Conservation (phyloP, 2,329 filamentous ascomycete species). For the Trichophyton mentagrophytes region DNA sequence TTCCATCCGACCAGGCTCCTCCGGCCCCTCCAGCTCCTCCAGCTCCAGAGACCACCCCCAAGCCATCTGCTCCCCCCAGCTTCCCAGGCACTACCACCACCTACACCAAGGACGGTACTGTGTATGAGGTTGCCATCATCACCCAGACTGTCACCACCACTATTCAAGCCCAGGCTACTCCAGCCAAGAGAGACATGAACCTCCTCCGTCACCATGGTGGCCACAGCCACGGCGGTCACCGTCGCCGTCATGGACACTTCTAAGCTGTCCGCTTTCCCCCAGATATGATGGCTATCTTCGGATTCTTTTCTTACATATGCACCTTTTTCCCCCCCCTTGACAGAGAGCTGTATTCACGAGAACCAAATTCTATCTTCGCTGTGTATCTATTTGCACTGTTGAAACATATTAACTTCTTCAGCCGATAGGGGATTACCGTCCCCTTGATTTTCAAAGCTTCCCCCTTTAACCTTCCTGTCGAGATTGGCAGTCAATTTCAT, state of each 20-base stretch:
- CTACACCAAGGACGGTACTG: conserved; percentile 9
- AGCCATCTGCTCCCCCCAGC: neutral
- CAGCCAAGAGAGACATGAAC: neutral
- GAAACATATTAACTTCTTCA: neutral
- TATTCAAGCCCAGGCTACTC: conserved; percentile 3
- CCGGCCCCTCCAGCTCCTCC: neutral
- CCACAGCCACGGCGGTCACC: conserved; percentile 9
- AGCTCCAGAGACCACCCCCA: neutral
- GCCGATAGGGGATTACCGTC: neutral
- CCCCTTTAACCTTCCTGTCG: neutral
- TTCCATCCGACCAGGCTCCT: neutral
- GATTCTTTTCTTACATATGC: neutral
- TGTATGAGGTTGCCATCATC: conserved; percentile 12
- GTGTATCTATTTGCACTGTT: neutral
- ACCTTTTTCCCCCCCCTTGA: neutral
- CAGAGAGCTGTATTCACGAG: neutral
- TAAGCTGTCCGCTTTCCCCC: neutral
- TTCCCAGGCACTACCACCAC: conserved; percentile 7
- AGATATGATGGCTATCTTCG: neutral
- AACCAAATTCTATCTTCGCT: neutral
- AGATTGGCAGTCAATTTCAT: neutral
- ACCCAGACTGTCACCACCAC: conserved; percentile 9
- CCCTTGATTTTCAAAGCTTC: neutral
- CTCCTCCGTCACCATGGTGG: conserved; percentile 6
- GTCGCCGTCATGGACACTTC: neutral